phyloP scores from a whole-genome alignment of 2,329 filamentous ascomycete genomes.

The Helminthosporium solani region DNA sequence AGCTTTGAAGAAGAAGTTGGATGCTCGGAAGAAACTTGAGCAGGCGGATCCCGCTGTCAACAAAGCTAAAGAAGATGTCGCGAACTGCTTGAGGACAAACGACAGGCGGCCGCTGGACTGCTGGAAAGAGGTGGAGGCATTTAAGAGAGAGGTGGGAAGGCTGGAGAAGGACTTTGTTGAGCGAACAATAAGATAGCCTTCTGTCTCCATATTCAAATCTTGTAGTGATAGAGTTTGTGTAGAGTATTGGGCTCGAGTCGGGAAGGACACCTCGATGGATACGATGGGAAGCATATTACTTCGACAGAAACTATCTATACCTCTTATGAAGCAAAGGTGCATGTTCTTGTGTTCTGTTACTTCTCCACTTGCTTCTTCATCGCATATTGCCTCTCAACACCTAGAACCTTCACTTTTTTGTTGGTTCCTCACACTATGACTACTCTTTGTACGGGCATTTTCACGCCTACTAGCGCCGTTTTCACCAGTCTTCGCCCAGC shows the following conservation, averaged over 20 bases:
- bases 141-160: slow-evolving; percentile 84
- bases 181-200: slow-evolving; percentile 61
- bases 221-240: slow-evolving; percentile 28
- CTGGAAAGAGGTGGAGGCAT: slow-evolving; percentile 88
- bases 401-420: not conserved
- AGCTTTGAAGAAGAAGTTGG: slow-evolving; percentile 53
- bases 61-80: slow-evolving; percentile 71
- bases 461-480: not conserved
- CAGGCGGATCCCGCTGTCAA: slow-evolving; percentile 71
- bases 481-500: not conserved
- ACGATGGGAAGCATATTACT: too few relatives aligned
- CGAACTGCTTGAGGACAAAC: slow-evolving; percentile 78
- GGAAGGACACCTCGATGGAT: too few relatives aligned
- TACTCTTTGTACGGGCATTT: not conserved
- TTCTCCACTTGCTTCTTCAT: not conserved
- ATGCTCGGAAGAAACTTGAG: slow-evolving; percentile 57
- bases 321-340: too few relatives aligned
- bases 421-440: not conserved
- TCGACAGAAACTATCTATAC: too few relatives aligned
- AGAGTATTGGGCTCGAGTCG: too few relatives aligned
- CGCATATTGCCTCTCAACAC: too few relatives aligned
- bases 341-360: too few relatives aligned
- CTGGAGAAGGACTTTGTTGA: slow-evolving; percentile 88
- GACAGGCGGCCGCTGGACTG: slow-evolving; percentile 89
- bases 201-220: not conserved